Evolutionary conservation across 805 yeast species (phyloP).

Genomic region (Suhomyces kilbournensis): DNA sequence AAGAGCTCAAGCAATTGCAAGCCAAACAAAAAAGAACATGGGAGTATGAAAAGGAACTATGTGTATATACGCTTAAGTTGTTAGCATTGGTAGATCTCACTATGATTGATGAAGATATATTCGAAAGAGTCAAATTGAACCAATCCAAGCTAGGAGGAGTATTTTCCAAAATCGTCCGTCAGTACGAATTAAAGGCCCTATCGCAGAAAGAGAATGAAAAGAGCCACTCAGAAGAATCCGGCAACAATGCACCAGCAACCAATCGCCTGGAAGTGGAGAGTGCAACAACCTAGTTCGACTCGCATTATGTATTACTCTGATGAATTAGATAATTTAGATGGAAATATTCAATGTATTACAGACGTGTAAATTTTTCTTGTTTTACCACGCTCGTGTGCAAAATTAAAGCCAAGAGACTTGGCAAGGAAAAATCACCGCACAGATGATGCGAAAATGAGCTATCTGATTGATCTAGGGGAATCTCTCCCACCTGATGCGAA

Average conservation of each 20-base stretch:
- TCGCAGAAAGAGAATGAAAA: background rate
- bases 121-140: constrained; percentile 38
- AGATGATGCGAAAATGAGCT: background rate
- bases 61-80: constrained; percentile 41
- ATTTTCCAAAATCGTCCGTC: constrained; percentile 21
- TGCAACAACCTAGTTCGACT: background rate
- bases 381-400: background rate
- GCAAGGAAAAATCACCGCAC: background rate
- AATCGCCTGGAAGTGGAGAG: background rate
- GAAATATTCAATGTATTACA: background rate
- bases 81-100: constrained; percentile 31
- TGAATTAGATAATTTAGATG: background rate
- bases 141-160: constrained; percentile 30
- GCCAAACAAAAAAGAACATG: constrained; percentile 17
- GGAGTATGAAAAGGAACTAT: constrained; percentile 40
- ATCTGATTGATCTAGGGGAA: background rate
- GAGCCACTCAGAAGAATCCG: background rate
- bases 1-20: background rate
- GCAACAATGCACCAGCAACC: too few relatives aligned
- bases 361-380: background rate
- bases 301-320: background rate
- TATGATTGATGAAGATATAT: constrained; percentile 23
- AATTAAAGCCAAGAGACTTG: constrained; percentile 1
- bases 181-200: constrained; percentile 7
- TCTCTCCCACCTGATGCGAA: too few relatives aligned